These are phyloP conservation scores for Pythium sukuiense DNA, from an alignment of 352 stramenopile genomes.

Conservation along the genomic window DNA sequence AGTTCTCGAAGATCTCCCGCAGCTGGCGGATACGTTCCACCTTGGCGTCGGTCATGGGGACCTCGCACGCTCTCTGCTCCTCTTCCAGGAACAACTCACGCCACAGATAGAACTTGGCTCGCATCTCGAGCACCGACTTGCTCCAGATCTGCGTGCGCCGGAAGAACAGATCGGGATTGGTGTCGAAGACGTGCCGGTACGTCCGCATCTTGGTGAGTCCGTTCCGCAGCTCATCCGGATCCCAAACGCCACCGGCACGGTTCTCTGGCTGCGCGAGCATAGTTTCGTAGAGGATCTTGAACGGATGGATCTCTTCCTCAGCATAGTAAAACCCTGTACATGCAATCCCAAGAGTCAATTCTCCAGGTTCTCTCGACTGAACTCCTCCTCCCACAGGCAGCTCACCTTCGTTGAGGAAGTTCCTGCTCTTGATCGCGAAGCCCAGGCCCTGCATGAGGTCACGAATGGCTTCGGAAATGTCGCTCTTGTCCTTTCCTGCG, in stretches of 20 bases:
- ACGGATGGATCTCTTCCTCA: conserved; percentile 39
- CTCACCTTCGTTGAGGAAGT: conserved; percentile 67
- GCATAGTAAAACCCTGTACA: conserved; percentile 34
- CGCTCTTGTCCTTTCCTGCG: conserved; percentile 25
- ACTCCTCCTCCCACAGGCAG: no score
- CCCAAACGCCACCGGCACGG: conserved; percentile 51
- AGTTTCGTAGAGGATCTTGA: conserved; percentile 76
- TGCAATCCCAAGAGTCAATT: neutral
- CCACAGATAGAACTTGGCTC: conserved; percentile 73
- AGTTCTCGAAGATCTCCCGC: conserved; percentile 47
- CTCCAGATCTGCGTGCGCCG: conserved; percentile 65
- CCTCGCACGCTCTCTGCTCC: conserved; percentile 33
- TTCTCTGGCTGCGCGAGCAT: conserved; percentile 62
- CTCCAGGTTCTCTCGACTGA: neutral
- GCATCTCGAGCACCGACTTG: conserved; percentile 45
- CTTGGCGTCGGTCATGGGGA: conserved; percentile 21
- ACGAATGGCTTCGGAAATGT: conserved; percentile 51
- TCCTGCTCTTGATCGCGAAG: conserved; percentile 61
- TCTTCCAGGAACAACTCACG: conserved; percentile 65
- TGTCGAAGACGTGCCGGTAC: conserved; percentile 47
- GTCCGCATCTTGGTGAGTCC: conserved; percentile 61
- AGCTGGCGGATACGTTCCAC: conserved; percentile 38
- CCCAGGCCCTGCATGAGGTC: conserved; percentile 60
- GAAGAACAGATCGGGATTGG: conserved; percentile 58
- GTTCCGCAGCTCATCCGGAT: conserved; percentile 62